Base-by-base conservation (phyloP, 331 rosid species). In the Stylosanthes scabra region DNA sequence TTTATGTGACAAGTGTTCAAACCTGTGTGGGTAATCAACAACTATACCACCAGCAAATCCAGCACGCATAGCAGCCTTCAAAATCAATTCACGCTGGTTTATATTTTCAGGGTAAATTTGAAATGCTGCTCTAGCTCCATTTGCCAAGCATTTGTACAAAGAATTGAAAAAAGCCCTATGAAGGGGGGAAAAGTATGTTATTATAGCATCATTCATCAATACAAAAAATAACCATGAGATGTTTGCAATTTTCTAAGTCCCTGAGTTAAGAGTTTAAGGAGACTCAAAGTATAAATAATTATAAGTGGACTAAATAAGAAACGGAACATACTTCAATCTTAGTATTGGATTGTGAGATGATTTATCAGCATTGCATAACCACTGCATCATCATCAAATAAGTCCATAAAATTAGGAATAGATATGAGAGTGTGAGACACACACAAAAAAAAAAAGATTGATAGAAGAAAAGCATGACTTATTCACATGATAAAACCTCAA, bases 281-380 rank as follows among this genome's bases (percentile, higher is more conserved):
- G 40, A 64, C 20, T 14, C 59, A 13, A 70, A 15, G 44, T 46
- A 12, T 5, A 67, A 58, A 15, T 28, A 59, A 41, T 7, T 20
- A 47, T 66, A 31, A 40, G 27, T n/a, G 27, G 63, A 50, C 27
- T 58, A 56, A 59, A 62, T 14, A 60, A 14, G 78, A 70, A 70
- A 29, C 55, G 13, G 55, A 65, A 70, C 94, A 42, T 95, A 95
- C 99, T 95, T 95, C 79, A 91, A 81, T 88, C 99, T 90, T 72
- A 84, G 82, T 7, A 80, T 82, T 2, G 99, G 99, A 64, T 85
- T 85, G 81, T 95, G 99, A 31, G 91, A 88, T 61, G 97, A 91
- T 56, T 85, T 95, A 80, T 95, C 97, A 80, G 99, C 97, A 79
- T 91, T 90, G 90, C 99, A 95, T 81, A 95, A 50, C 99, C 99